A percentile compares a stretch with the other conserved stretches of the same genome.
Conservation (phyloP, 768 basidiomycete genomes). For the Suillus discolor region DNA sequence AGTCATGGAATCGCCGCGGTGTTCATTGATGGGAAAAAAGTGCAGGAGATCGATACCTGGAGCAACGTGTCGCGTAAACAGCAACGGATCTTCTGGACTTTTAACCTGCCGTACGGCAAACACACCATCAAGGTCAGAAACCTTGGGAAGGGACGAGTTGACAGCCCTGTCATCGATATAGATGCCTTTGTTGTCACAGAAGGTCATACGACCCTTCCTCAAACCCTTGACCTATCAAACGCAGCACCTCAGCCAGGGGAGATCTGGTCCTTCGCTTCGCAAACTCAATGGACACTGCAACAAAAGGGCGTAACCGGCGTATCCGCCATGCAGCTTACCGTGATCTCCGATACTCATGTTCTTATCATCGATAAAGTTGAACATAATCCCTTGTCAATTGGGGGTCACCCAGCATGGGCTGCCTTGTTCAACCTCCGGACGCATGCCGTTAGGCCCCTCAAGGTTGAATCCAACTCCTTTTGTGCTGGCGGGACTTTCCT, state of each 20-base stretch:
- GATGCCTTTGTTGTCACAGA: conserved; percentile 71
- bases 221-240: conserved; percentile 1
- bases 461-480: conserved; percentile 80
- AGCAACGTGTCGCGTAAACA: conserved; percentile 41
- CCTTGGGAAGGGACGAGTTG: conserved; percentile 43
- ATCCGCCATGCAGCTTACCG: conserved; percentile 73
- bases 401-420: conserved; percentile 82
- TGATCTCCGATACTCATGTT: conserved; percentile 71
- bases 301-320: conserved; percentile 77
- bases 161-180: conserved; percentile 48
- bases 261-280: background rate
- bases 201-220: conserved; percentile 24
- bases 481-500: conserved; percentile 84
- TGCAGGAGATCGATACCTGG: conserved; percentile 50
- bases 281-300: conserved; percentile 52
- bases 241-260: background rate
- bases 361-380: conserved; percentile 84
- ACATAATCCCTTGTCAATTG: conserved; percentile 75
- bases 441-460: conserved; percentile 60
- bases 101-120: conserved; percentile 47
- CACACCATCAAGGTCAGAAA: conserved; percentile 71
- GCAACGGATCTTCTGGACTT: conserved; percentile 68
- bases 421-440: conserved; percentile 72
- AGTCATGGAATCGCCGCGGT: conserved; percentile 59
- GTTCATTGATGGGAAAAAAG: conserved; percentile 55